Base-by-base conservation (phyloP, 2,329 filamentous ascomycete species). In the Penicillium nordicum region DNA sequence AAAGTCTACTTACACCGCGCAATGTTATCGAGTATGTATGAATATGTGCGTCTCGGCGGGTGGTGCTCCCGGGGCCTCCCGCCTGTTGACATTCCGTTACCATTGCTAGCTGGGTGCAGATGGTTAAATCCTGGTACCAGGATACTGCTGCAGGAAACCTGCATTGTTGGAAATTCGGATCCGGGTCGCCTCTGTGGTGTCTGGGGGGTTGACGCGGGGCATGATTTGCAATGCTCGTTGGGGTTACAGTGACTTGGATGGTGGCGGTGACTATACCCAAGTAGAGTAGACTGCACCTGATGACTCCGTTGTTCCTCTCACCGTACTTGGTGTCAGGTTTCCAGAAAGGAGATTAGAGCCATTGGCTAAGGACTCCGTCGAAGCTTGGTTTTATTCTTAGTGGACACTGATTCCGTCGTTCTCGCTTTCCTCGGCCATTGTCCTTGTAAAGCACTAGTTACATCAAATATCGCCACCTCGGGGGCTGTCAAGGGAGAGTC, bases 161-260 rank as follows among this genome's bases (percentile, higher is more conserved):
- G 61, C 61, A 63, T 57, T 53, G 45, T 46, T 55, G 45, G 11
- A 16, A 40, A 23, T 49, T n/a, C 30, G 53, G 45, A 25, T 25
- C 40, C 27, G 12, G 18, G 12, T 36, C 11, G 7, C 11, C 10
- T 44, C 9, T 8, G 5, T 36, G 16, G 14, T 18, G 29, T 34
- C 32, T 16, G n/a, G 10, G 38, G n/a, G 1, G n/a, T 37, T 25
- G 25, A 32, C 11, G 21, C 32, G 25, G 40, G 29, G 11, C 40
- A 34, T 29, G 49, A 45, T 44, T 44, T 44, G 21, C 40, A 44
- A 18, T 34, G 34, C 25, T 48, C n/a, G 7, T 25, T 21, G 36
- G 41, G 34, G 21, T 21, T 21, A 44, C 27, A 21, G 29, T 34
- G 25, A 29, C 12, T 45, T 30, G 6, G 8, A 1, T 36, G 32